These are phyloP conservation scores for Tulasnella sp. DNA, from an alignment of 768 basidiomycete species.

Conservation along the genomic window DNA sequence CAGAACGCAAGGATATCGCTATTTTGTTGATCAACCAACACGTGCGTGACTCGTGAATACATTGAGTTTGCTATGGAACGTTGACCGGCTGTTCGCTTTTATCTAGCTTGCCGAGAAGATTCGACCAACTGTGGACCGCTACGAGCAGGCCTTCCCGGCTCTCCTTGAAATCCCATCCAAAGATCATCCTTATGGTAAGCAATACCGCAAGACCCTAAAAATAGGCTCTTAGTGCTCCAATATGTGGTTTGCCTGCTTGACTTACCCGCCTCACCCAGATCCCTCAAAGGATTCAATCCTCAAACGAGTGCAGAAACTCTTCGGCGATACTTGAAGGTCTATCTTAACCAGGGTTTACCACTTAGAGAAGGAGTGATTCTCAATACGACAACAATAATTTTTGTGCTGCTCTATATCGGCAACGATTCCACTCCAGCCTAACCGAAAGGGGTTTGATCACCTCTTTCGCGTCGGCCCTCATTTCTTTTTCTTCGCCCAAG, in stretches of 20 bases:
- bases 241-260: background rate
- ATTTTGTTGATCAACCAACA: constrained; percentile 99
- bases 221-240: background rate
- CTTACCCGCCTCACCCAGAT: constrained; percentile 54
- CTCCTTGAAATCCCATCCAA: constrained; percentile 97
- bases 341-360: background rate
- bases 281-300: constrained; percentile 94
- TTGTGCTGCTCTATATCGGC: background rate
- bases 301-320: constrained; percentile 94
- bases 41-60: constrained; percentile 53
- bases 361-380: background rate
- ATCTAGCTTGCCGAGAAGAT: constrained; percentile 94
- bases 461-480: background rate
- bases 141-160: constrained; percentile 95
- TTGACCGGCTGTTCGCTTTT: background rate
- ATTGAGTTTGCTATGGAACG: background rate
- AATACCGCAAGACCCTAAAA: background rate
- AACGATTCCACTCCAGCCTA: background rate
- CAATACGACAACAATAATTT: background rate
- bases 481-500: too few relatives aligned
- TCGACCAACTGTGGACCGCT: constrained; percentile 89
- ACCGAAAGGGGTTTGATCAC: too few relatives aligned
- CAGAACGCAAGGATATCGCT: constrained; percentile 91
- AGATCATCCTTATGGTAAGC: constrained; percentile 93
- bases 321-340: constrained; percentile 70